Base-by-base conservation (phyloP, 176 grass and related monocot genomes). In the Elymus sibiricus region DNA sequence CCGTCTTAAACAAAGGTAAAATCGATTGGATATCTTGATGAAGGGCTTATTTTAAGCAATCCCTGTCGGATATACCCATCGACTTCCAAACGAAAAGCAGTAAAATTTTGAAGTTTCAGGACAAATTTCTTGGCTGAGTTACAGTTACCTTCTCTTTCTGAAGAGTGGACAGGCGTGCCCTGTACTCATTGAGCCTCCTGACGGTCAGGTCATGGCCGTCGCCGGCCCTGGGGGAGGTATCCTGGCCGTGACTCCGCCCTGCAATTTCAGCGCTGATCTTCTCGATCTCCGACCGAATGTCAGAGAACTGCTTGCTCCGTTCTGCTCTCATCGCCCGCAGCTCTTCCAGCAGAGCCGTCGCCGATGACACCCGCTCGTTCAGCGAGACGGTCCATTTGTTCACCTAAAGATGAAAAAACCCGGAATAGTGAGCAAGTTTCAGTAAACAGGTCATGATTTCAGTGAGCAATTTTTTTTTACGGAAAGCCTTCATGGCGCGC, bases 111-210 rank as follows among this genome's bases (percentile, higher is more conserved):
- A 81, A 69, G 61, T 29, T 82, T 82, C 64, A 73, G 42, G 43
- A 8, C 7, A 10, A 70, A 25, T 71, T 55, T 68, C 6, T 26
- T 55, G 27, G 8, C 26, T 35, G 43, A 76, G 28, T 8, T 35
- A 13, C 49, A n/a, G 49, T 79, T 81, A 94, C 92, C 89, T 94
- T 94, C 31, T 89, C 86, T 86, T 89, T 94, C 84, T 94, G 89
- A 28, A 94, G 89, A 63, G 2, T 88, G 5, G 86, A 46, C 58
- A 91, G 4, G 44, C 78, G 83, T 25, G 79, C 58, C 27, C 29
- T 88, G 70, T 73, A 68, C 77, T 94, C 89, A 2, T 69, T 74
- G 4, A 94, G 55, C 83, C 87, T 91, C 86, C 86, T 80, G 76
- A 89, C 42, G 0, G 92, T 91, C 16, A 94, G 81, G 74, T 91